Base-by-base conservation (phyloP, 768 basidiomycete species). In the Tulasnella sp. region DNA sequence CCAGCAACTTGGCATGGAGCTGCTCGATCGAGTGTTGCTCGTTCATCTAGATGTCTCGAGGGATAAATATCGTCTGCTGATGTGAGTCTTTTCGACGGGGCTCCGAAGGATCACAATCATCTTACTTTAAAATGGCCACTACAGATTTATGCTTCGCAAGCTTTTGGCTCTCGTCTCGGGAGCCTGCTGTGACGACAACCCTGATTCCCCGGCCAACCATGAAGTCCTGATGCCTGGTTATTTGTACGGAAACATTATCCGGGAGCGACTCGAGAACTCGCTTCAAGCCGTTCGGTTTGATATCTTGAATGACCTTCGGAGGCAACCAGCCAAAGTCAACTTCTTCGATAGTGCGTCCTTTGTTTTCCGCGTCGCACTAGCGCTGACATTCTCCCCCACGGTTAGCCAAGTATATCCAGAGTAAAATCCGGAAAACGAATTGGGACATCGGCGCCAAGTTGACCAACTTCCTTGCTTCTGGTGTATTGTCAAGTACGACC, bases 181-280 rank as follows among this genome's bases (percentile, higher is more conserved):
- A 62, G 90, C 92, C 62, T 98, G 95, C 82, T 94, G 93, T 82
- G 89, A 93, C 75, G 98, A 99, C 86, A 99, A 99, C 84, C 97
- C 98, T 6, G 98, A 99, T 88, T 99, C 97, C 0, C 96, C 98
- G 80, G 97, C 99, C 84, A 95, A 99, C 84, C 98, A 99, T 85
- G 98, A 99, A 84, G 96, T 97, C 72, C 89, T 99, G 18, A 90
- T 99, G 7, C 98, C 98, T 1, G 98, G 98, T 40, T 91, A 88
- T 82, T 85, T 99, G 34, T 99, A 98, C 84, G 92, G 92, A 74
- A 98, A 97, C 94, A 98, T 99, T 83, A 94, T 99, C 87, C 99
- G 98, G 86, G 98, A 99, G 85, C 91, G 94, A 80, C 88, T 99
- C 80, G 97, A 98, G 82, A 98, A 99, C 84, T 91, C 91, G 34